A percentile compares a stretch with the other conserved stretches of the same genome.
Evolutionary conservation across 306 rosid genomes (phyloP).

Genomic region (Abrus precatorius): DNA sequence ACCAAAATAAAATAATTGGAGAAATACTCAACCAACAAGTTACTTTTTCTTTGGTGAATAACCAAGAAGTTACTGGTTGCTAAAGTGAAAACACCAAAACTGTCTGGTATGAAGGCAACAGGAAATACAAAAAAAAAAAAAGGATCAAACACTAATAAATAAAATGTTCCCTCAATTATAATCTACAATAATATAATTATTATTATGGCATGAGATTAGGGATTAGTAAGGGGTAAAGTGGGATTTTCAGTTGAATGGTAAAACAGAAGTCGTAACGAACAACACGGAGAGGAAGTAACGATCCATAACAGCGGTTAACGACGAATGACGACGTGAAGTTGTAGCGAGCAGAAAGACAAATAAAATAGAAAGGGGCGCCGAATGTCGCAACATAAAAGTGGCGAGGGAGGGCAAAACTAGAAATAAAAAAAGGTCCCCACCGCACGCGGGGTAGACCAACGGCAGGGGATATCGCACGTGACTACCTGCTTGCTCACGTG

Average conservation of each 20-base stretch:
- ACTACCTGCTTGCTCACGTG: constrained; percentile 65
- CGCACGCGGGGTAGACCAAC: constrained; percentile 73
- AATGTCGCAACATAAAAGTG: constrained; percentile 24
- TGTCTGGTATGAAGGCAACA: background rate
- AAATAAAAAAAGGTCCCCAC: constrained; percentile 60
- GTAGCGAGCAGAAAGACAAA: constrained; percentile 12
- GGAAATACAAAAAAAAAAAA: background rate
- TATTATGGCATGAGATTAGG: too few species aligned
- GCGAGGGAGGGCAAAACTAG: too few species aligned
- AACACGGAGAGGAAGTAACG: background rate
- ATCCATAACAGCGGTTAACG: constrained; percentile 36
- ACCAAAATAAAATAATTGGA: too few species aligned
- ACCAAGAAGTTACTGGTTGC: background rate
- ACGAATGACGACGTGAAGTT: constrained; percentile 47
- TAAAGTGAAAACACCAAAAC: background rate
- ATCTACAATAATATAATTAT: background rate
- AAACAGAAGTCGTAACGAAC: constrained; percentile 2
- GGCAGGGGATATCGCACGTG: constrained; percentile 69
- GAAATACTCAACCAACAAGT: too few species aligned
- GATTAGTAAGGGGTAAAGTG: background rate
- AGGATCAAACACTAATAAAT: background rate
- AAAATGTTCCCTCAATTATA: background rate
- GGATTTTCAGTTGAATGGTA: background rate
- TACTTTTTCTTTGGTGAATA: background rate
- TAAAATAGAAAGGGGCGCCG: constrained; percentile 1